Base-by-base conservation (phyloP, 2,329 filamentous ascomycete species). In the Stagonosporopsis rhizophila region DNA sequence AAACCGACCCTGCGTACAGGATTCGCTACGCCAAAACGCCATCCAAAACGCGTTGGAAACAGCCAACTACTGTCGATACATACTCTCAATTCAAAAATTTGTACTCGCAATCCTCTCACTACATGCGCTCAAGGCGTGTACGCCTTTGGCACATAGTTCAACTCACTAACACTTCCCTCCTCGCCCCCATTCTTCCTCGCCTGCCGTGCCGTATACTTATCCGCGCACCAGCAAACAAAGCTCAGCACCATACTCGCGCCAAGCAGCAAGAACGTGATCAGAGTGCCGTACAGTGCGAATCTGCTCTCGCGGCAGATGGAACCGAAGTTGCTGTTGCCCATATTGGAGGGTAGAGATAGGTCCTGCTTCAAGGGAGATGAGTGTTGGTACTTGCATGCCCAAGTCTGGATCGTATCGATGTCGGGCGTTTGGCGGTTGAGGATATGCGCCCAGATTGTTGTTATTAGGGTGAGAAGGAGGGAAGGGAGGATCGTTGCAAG, bases 221-320 rank as follows among this genome's bases (percentile, higher is more conserved):
- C 74, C 34, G 73, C 72, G 37, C 69, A 52, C 75, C 75, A 77
- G 3, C 69, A 68, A 7, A 76, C 57, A n/a, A 75, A 62, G 8
- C 66, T 71, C 34, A 75, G 27, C 19, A 56, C 70, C 62, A 75
- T 69, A 45, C 69, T 72, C 6, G 58, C 57, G 27, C 65, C 59
- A 23, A 81, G 72, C 40, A 80, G 42, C 39, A 80, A 45, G 56
- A 80, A 77, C 17, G 77, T 65, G 0, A 75, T 69, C 20, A 81
- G 72, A 0, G 77, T 77, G 20, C 77, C 75, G 60, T 77, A 80
- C 39, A 78, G 74, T 14, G 79, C 77, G 66, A 81, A 81, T 60
- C 73, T 74, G 45, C 77, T 79, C 60, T 81, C 72, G 8, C 68
- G 61, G 61, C 79, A 81, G 22, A 81, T 53, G 0, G 64, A 63